Percentiles rank a stretch among this genome's conserved stretches.
Evolutionary conservation across 2,329 filamentous ascomycete genomes (phyloP).

Genomic region (Trichoderma gracile): DNA sequence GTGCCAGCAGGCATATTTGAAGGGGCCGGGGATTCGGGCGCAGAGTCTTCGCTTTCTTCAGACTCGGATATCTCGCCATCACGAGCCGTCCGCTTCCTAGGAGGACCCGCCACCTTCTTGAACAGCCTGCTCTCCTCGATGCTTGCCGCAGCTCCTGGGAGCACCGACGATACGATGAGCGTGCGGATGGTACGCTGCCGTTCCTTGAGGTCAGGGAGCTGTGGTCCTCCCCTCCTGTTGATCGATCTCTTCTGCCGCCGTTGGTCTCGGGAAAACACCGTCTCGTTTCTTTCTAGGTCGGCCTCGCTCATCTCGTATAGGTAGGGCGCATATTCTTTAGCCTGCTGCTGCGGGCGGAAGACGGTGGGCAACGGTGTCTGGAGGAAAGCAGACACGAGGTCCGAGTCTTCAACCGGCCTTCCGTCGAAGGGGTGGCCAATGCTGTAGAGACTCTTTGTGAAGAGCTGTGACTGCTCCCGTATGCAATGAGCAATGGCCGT

Average conservation of each 20-base stretch:
- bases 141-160: constrained; percentile 79
- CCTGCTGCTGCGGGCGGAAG: constrained; percentile 87
- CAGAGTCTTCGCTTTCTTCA: constrained; percentile 87
- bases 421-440: constrained; percentile 95
- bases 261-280: constrained; percentile 91
- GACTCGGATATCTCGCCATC: constrained; percentile 82
- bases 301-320: constrained; percentile 91
- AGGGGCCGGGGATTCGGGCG: constrained; percentile 79
- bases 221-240: constrained; percentile 87
- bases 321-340: constrained; percentile 91
- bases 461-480: constrained; percentile 91
- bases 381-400: constrained; percentile 81
- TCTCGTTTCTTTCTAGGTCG: constrained; percentile 86
- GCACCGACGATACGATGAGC: constrained; percentile 84
- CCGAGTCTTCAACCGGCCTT: constrained; percentile 86
- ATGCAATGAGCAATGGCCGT: constrained; percentile 98
- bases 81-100: constrained; percentile 54
- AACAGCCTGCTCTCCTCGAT: constrained; percentile 85
- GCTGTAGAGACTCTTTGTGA: constrained; percentile 89
- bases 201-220: constrained; percentile 93
- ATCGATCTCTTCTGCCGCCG: constrained; percentile 92
- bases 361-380: constrained; percentile 78
- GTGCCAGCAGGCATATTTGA: constrained; percentile 70
- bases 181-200: constrained; percentile 91
- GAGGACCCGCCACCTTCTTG: constrained; percentile 68